phyloP scores from a whole-genome alignment of 805 yeast genomes.

The Yarrowia deformans region DNA sequence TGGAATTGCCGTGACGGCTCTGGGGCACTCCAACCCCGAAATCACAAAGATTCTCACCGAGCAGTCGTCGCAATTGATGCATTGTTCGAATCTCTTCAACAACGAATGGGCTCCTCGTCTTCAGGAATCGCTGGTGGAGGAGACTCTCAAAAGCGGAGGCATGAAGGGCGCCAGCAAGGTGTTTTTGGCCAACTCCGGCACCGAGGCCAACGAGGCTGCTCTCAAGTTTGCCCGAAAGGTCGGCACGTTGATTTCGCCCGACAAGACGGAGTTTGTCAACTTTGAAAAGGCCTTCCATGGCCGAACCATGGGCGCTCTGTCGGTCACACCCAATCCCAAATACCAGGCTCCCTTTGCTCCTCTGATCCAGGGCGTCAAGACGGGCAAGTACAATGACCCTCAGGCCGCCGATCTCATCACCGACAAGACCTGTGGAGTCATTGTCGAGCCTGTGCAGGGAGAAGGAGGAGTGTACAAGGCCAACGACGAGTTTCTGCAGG shows the following conservation, averaged over 20 bases:
- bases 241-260: constrained; percentile 62
- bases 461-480: constrained; percentile 92
- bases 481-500: constrained; percentile 66
- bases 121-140: constrained; percentile 70
- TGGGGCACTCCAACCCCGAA: constrained; percentile 85
- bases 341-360: constrained; percentile 93
- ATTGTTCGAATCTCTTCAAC: constrained; percentile 84
- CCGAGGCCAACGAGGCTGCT: constrained; percentile 84
- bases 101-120: constrained; percentile 85
- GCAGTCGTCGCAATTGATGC: constrained; percentile 77
- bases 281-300: constrained; percentile 94
- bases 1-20: constrained; percentile 95
- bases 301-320: constrained; percentile 89
- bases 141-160: constrained; percentile 76
- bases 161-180: constrained; percentile 82
- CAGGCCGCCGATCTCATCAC: constrained; percentile 66
- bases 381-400: constrained; percentile 68
- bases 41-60: constrained; percentile 73
- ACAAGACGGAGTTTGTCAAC: constrained; percentile 70
- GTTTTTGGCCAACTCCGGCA: constrained; percentile 72
- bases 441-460: constrained; percentile 97
- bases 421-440: constrained; percentile 84
- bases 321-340: constrained; percentile 91
- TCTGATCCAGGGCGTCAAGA: constrained; percentile 84
- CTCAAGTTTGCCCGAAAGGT: constrained; percentile 80